Evolutionary conservation across 352 stramenopile genomes (phyloP).

Genomic region (Phytophthora agathidicida): DNA sequence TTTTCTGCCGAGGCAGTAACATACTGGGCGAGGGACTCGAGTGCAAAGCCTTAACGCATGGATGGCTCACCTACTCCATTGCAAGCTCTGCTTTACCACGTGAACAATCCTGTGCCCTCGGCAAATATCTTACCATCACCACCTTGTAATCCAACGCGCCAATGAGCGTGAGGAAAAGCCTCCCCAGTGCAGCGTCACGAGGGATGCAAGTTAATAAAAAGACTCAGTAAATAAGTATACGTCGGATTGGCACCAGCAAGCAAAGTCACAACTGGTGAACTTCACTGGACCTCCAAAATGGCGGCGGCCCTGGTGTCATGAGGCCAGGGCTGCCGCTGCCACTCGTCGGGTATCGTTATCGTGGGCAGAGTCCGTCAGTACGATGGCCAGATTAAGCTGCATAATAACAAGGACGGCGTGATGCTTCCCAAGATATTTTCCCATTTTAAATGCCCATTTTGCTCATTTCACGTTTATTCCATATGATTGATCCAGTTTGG

Average conservation of each 20-base stretch:
- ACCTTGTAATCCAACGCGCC: conserved; percentile 2
- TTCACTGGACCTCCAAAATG: too few species aligned
- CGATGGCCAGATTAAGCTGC: too few species aligned
- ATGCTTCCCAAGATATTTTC: too few species aligned
- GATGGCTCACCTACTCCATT: not conserved
- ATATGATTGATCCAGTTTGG: not conserved
- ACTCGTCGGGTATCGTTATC: too few species aligned
- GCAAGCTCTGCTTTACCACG: not conserved
- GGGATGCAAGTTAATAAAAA: not conserved
- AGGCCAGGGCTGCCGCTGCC: too few species aligned
- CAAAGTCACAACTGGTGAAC: too few species aligned
- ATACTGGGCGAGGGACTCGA: not conserved
- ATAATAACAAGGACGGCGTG: too few species aligned
- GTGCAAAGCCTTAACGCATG: conserved; percentile 3
- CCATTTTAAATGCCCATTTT: too few species aligned
- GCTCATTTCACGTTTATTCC: too few species aligned
- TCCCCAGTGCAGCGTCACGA: conserved; percentile 9
- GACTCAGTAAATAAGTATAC: not conserved
- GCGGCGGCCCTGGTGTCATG: too few species aligned
- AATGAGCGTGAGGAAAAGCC: conserved; percentile 4
- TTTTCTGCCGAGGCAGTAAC: conserved; percentile 8
- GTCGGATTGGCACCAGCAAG: not conserved
- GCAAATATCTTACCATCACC: not conserved
- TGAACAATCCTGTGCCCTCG: not conserved
- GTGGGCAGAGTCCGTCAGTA: too few species aligned